These are phyloP conservation scores for Raphanus hybrid DNA, from an alignment of 441 rosid genomes.

Conservation along the genomic window DNA sequence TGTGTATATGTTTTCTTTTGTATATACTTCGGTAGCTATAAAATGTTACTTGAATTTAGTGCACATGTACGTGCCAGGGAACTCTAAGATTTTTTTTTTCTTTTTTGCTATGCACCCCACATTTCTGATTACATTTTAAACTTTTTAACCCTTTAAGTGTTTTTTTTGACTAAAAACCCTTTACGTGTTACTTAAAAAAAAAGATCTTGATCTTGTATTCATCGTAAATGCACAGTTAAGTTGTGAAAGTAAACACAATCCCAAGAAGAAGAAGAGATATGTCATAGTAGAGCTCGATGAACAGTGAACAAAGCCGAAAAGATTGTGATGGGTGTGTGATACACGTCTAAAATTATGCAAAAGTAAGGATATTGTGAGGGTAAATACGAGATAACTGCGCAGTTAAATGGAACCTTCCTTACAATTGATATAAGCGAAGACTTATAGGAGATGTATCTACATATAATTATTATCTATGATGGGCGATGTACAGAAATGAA, in stretches of 20 bases:
- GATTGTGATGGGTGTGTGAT: not conserved
- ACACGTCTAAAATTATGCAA: constrained; percentile 1
- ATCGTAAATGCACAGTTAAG: not conserved
- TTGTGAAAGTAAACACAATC: not conserved
- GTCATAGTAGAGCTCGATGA: not conserved
- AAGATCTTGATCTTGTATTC: too few species aligned
- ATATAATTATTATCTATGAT: not conserved
- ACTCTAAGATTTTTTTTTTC: not conserved
- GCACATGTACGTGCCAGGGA: not conserved
- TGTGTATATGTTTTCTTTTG: not conserved
- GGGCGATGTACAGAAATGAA: not conserved
- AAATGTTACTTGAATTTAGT: not conserved
- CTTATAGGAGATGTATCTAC: not conserved
- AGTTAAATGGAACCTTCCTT: not conserved
- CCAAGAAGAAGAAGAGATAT: not conserved
- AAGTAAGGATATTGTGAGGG: not conserved
- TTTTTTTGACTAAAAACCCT: too few species aligned
- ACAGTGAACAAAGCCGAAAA: not conserved
- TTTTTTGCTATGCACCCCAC: not conserved
- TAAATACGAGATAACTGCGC: not conserved
- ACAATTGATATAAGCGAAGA: not conserved
- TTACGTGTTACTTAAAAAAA: too few species aligned
- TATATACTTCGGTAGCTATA: not conserved
- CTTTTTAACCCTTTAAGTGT: not conserved
- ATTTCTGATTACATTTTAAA: not conserved